Percentiles rank a stretch among this genome's conserved stretches.
phyloP scores from a whole-genome alignment of 2,329 filamentous ascomycete genomes.

The Arthroderma sp. region DNA sequence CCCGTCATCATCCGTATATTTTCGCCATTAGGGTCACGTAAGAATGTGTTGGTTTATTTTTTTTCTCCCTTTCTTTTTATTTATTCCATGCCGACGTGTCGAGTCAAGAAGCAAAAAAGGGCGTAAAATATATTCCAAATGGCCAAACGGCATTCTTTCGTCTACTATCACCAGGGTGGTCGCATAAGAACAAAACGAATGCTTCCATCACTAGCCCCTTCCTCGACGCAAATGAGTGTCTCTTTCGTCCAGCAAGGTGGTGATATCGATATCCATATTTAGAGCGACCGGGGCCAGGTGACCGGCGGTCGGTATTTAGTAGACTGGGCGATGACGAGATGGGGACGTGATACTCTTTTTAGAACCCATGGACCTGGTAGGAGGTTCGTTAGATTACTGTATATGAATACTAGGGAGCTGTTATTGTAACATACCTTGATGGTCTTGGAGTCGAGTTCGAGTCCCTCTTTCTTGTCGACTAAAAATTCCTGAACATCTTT shows the following conservation, averaged over 20 bases:
- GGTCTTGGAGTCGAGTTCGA: constrained; percentile 88
- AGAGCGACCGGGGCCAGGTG: too few relatives aligned
- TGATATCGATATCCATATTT: too few relatives aligned
- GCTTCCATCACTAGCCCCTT: too few relatives aligned
- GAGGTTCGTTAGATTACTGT: background rate
- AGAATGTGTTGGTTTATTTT: background rate
- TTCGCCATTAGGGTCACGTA: too few relatives aligned
- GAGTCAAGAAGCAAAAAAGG: too few relatives aligned
- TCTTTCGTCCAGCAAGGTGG: too few relatives aligned
- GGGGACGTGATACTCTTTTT: constrained; percentile 28
- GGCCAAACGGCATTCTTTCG: too few relatives aligned
- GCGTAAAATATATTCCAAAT: too few relatives aligned
- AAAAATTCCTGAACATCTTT: constrained; percentile 98
- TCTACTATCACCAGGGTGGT: too few relatives aligned
- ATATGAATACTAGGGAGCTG: background rate
- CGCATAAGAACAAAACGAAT: too few relatives aligned
- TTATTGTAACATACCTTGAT: constrained; percentile 59
- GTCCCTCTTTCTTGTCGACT: constrained; percentile 84
- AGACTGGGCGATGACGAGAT: constrained; percentile 28
- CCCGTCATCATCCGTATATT: constrained; percentile 23
- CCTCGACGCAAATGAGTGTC: too few relatives aligned
- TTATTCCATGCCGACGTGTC: too few relatives aligned
- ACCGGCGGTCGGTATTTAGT: background rate
- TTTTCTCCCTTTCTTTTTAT: background rate
- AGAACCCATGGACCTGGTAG: constrained; percentile 39